Evolutionary conservation across 306 rosid genomes (phyloP).

Genomic region (Biancaea sappan): DNA sequence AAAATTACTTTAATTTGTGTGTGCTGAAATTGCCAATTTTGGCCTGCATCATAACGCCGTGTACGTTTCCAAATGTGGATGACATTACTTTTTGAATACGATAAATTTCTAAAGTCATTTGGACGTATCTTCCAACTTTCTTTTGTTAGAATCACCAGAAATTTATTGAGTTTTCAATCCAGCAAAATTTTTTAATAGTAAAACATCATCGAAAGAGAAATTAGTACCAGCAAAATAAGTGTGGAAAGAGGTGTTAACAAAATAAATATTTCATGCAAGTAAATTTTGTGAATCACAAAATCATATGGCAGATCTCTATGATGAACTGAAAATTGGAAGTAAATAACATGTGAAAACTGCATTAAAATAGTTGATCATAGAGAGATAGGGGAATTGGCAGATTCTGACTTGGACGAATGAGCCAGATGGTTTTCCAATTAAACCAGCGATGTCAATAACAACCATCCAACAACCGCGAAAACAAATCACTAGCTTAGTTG

Average conservation of each 20-base stretch:
- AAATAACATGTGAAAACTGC: slow-evolving; percentile 9
- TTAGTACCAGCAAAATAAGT: no score
- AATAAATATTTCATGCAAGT: background rate
- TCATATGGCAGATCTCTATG: background rate
- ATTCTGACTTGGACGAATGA: slow-evolving; percentile 31
- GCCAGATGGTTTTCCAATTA: slow-evolving; percentile 47
- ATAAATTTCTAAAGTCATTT: background rate
- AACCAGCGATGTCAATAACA: slow-evolving; percentile 49
- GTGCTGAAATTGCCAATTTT: background rate
- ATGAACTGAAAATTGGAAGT: slow-evolving; percentile 21
- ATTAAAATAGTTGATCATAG: background rate
- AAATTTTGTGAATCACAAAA: background rate
- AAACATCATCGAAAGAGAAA: no score
- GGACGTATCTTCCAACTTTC: background rate
- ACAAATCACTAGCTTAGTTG: slow-evolving; percentile 48
- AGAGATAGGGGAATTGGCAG: background rate
- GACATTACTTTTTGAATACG: background rate
- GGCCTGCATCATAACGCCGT: background rate
- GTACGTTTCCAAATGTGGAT: background rate
- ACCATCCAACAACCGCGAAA: slow-evolving; percentile 72
- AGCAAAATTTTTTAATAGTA: no score
- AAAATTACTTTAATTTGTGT: background rate
- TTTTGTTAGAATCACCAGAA: no score
- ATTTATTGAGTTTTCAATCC: no score
- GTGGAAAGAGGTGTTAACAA: no score